Evolutionary conservation across 306 rosid species (phyloP).

Genomic region (Alnus glutinosa): DNA sequence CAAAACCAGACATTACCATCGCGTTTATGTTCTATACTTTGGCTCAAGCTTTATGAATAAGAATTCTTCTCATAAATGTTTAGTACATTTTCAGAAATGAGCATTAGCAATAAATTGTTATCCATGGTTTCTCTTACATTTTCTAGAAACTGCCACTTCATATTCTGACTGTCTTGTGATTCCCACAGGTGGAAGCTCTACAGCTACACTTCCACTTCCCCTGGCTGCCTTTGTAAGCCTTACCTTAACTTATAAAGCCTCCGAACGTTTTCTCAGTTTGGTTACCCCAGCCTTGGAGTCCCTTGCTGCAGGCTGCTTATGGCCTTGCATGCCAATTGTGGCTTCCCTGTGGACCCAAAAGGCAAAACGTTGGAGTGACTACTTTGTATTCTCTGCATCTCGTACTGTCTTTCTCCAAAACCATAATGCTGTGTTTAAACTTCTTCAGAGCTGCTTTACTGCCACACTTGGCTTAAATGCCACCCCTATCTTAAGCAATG

Average conservation of each 20-base stretch:
- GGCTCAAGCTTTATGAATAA: not conserved
- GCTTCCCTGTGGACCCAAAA: slow-evolving; percentile 98
- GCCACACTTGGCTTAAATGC: slow-evolving; percentile 80
- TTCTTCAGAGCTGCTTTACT: slow-evolving; percentile 88
- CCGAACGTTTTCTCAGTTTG: slow-evolving; percentile 83
- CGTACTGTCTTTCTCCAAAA: slow-evolving; percentile 92
- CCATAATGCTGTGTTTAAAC: slow-evolving; percentile 73
- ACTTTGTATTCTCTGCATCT: slow-evolving; percentile 85
- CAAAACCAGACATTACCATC: not conserved
- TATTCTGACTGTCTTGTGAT: slow-evolving; percentile 20
- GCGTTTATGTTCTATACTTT: not conserved
- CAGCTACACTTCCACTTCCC: slow-evolving; percentile 95
- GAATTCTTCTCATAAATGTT: not conserved
- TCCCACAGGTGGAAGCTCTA: slow-evolving; percentile 72
- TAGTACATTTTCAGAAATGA: not conserved
- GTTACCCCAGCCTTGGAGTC: slow-evolving; percentile 91
- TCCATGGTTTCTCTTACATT: not conserved
- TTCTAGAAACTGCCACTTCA: slow-evolving; percentile 1
- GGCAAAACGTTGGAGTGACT: slow-evolving; percentile 94
- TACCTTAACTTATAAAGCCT: slow-evolving; percentile 90
- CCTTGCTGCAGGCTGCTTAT: slow-evolving; percentile 94
- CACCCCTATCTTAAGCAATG: slow-evolving; percentile 61
- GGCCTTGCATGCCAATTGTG: slow-evolving; percentile 99
- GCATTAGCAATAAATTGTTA: not conserved
- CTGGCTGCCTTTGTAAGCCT: slow-evolving; percentile 97